phyloP scores from a whole-genome alignment of 139 green algal species.

The Spirogloea muscicola region DNA sequence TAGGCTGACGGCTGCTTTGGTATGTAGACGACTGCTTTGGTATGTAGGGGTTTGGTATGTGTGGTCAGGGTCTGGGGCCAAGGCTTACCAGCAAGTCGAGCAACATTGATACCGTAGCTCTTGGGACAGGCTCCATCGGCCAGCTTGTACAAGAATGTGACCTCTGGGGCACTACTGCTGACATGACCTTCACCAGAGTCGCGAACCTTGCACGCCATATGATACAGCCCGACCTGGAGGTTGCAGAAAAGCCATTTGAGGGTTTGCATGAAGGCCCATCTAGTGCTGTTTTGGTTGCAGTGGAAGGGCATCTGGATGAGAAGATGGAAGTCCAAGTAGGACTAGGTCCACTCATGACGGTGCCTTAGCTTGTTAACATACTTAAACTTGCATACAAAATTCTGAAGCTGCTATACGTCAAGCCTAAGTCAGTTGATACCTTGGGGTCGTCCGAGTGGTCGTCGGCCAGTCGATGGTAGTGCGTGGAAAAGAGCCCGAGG shows the following conservation, averaged over 20 bases:
- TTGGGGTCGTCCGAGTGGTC: conserved; percentile 57
- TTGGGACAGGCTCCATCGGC: conserved; percentile 76
- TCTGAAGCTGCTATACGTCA: too few species aligned
- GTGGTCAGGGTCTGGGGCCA: background rate
- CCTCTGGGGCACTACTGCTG: conserved; percentile 46
- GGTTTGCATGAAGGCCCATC: too few species aligned
- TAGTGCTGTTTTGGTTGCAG: too few species aligned
- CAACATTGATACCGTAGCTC: conserved; percentile 93
- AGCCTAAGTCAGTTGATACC: too few species aligned
- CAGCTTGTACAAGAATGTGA: conserved; percentile 92
- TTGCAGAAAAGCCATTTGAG: background rate
- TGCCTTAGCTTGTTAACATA: too few species aligned
- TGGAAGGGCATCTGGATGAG: too few species aligned
- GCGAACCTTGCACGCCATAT: conserved; percentile 49
- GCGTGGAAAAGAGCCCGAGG: conserved; percentile 91
- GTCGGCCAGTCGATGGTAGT: conserved; percentile 89
- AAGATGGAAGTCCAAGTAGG: too few species aligned
- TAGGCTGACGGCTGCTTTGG: background rate
- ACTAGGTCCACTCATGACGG: too few species aligned
- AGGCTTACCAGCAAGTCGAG: conserved; percentile 75
- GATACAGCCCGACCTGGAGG: conserved; percentile 23
- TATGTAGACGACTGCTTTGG: background rate
- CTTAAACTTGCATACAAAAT: too few species aligned
- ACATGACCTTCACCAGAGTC: background rate
- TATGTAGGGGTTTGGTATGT: background rate